Evolutionary conservation across 2,329 filamentous ascomycete genomes (phyloP), one percentile per base, ranked within the genome.

Genomic region (Nemania bipapillata): DNA sequence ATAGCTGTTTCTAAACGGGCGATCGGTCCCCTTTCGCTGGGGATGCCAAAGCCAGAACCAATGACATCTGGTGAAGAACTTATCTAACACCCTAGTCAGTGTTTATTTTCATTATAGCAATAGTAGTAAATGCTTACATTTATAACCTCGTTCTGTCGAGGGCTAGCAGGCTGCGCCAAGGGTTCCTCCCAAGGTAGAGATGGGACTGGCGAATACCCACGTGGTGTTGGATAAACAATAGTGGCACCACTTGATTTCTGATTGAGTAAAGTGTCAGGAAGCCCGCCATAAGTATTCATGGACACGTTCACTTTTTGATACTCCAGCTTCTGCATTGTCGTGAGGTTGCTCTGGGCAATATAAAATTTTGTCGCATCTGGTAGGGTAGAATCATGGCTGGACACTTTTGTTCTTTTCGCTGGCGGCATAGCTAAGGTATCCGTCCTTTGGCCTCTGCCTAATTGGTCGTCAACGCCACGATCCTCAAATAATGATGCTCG

Each of bases 261-360:
- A 58, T 75, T 74, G 24, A 66, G 58, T 7, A 67, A 66, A 53
- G 71, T 63, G 20, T 69, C 72, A 15, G 71, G 65, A 6, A 75
- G 54, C 4, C 65, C 65, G 15, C 66, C 35, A 30, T 74, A 71
- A 17, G 65, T 61, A 55, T 72, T 72, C 9, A 66, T 61, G 15
- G 74, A 57, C 15, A 74, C 66, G 12, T 74, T 73, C 28, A 78
- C 69, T 64, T 68, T 77, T 53, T 76, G 74, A 62, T 78, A 78
- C 63, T 79, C 74, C 7, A 77, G 74, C 60, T 76, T 79, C 60
- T 79, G 76, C 74, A 78, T 79, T 0, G 77, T 77, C 35, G 77
- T 79, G 20, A 79, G 71, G 50, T 72, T 74, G 70, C 76, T 78
- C 53, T 73, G 75, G 26, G 77, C 74, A 60, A 79, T 68, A 65